These are phyloP conservation scores for Hygrocybe coccinea DNA, from an alignment of 768 basidiomycete species.

Conservation along the genomic window DNA sequence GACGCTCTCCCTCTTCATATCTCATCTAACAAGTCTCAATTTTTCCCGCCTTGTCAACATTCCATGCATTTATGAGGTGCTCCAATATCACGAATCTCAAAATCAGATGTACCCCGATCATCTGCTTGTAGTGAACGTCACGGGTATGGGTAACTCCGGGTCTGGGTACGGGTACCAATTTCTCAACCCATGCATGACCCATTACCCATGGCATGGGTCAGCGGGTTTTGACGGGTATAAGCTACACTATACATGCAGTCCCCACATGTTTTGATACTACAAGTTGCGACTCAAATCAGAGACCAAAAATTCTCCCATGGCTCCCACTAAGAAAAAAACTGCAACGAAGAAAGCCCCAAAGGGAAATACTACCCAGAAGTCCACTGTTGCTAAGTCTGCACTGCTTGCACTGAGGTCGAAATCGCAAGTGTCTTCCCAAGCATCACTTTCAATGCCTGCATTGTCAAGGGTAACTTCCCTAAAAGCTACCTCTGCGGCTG, in stretches of 20 bases:
- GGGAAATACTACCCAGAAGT: too few species aligned
- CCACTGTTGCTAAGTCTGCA: too few species aligned
- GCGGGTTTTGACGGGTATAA: background rate
- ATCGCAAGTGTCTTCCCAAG: too few species aligned
- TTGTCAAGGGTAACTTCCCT: too few species aligned
- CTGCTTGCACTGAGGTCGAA: too few species aligned
- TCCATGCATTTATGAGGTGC: conserved; percentile 13
- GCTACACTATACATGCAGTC: background rate
- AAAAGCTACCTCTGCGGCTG: too few species aligned
- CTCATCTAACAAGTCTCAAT: background rate
- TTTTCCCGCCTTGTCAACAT: conserved; percentile 9
- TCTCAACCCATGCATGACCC: conserved; percentile 2
- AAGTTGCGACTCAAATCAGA: background rate
- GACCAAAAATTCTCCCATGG: too few species aligned
- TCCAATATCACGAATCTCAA: conserved; percentile 8
- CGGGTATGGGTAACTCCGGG: conserved; percentile 5
- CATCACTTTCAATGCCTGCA: too few species aligned
- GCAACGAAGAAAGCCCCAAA: too few species aligned
- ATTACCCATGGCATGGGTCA: background rate
- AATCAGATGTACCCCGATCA: too few species aligned
- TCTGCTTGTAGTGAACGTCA: too few species aligned
- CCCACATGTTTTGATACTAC: background rate
- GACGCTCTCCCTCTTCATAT: conserved; percentile 7
- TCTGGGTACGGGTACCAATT: conserved; percentile 1
- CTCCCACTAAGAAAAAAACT: too few species aligned